These are phyloP conservation scores for Suhomyces terraborum DNA, from an alignment of 1,139 yeast genomes.

Conservation along the genomic window DNA sequence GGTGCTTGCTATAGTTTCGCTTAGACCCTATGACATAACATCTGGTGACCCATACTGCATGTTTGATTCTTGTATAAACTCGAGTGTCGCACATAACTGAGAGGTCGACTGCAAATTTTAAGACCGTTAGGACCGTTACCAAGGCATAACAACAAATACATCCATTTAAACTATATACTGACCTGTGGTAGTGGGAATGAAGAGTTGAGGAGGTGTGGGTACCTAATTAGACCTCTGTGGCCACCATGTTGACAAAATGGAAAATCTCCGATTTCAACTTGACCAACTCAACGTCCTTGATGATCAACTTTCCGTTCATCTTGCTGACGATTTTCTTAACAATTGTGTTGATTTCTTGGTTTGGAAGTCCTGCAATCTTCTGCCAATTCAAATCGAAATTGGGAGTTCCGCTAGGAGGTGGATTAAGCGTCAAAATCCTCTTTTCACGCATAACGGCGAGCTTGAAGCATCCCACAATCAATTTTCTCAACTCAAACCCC, in stretches of 20 bases:
- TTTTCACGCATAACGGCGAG: slow-evolving; percentile 41
- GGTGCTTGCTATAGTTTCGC: neutral
- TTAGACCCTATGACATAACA: too few relatives aligned
- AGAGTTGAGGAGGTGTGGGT: too few relatives aligned
- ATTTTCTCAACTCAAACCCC: slow-evolving; percentile 48
- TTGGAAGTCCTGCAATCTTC: slow-evolving; percentile 40
- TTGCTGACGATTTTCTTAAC: slow-evolving; percentile 43
- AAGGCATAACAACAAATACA: neutral
- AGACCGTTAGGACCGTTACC: too few relatives aligned
- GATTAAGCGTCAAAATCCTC: slow-evolving; percentile 13
- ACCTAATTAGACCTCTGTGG: slow-evolving; percentile 27
- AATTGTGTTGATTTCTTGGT: slow-evolving; percentile 39
- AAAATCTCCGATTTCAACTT: slow-evolving; percentile 45
- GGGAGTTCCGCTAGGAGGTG: slow-evolving; percentile 6
- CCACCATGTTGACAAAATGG: slow-evolving; percentile 48
- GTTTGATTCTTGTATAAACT: too few relatives aligned
- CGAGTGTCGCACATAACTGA: too few relatives aligned
- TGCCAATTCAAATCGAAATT: slow-evolving; percentile 30
- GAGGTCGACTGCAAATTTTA: too few relatives aligned
- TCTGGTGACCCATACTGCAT: too few relatives aligned
- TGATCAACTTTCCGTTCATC: slow-evolving; percentile 46
- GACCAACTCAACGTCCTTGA: slow-evolving; percentile 41
- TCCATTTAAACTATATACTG: slow-evolving; percentile 9
- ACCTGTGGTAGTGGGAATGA: slow-evolving; percentile 5
- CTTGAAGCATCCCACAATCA: slow-evolving; percentile 49